phyloP scores from a whole-genome alignment of 768 basidiomycete species.

The Leccinum subgranulosum region DNA sequence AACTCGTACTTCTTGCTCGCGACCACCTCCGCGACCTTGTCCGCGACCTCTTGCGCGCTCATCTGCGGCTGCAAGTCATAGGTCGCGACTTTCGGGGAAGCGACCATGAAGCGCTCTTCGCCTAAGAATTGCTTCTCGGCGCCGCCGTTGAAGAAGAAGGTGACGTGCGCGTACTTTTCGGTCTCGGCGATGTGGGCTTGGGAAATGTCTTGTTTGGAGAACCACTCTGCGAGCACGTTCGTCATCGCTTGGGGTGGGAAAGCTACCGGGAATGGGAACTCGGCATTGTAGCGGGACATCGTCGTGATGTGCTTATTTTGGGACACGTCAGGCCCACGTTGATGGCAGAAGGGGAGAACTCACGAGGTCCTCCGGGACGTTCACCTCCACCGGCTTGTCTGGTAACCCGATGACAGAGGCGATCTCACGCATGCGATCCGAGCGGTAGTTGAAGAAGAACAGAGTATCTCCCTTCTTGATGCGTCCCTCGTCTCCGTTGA shows the following conservation, averaged over 20 bases:
- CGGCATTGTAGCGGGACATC: conserved; percentile 91
- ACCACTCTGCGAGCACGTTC: conserved; percentile 93
- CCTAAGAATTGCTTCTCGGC: conserved; percentile 86
- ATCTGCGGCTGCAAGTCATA: conserved; percentile 91
- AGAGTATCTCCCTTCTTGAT: conserved; percentile 87
- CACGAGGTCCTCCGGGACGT: conserved; percentile 78
- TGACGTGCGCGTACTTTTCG: conserved; percentile 98
- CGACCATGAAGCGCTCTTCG: conserved; percentile 85
- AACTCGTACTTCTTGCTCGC: conserved; percentile 71
- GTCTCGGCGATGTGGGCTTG: conserved; percentile 96
- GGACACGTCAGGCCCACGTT: background rate
- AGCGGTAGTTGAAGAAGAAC: conserved; percentile 97
- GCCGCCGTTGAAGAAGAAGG: conserved; percentile 98
- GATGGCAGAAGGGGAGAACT: conserved; percentile 20
- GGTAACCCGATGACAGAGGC: conserved; percentile 74
- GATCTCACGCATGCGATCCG: conserved; percentile 94
- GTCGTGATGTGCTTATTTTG: conserved; percentile 71
- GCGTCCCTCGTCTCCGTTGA: conserved; percentile 72
- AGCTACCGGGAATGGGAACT: conserved; percentile 85
- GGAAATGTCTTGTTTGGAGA: conserved; percentile 71
- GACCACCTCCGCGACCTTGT: conserved; percentile 88
- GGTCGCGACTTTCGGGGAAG: conserved; percentile 91
- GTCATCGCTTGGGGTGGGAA: conserved; percentile 95
- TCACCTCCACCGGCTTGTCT: conserved; percentile 81
- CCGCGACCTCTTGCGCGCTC: conserved; percentile 85